phyloP scores from a whole-genome alignment of 164 flowering plant genomes.

The Magnolia changhungtana region DNA sequence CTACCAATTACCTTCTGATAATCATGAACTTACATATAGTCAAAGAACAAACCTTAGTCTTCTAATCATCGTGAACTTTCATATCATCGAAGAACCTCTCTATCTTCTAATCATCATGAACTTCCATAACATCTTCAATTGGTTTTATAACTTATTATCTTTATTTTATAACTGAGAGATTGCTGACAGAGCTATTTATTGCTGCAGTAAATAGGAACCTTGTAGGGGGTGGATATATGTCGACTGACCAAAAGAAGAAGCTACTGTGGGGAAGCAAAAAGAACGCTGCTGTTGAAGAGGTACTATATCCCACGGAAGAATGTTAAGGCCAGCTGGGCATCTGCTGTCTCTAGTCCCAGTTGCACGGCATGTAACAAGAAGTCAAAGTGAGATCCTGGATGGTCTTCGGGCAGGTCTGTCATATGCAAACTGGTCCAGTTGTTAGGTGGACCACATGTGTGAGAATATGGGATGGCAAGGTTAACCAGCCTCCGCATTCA shows the following conservation, averaged over 20 bases:
- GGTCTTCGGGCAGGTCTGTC: no score
- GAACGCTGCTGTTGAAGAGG: constrained; percentile 71
- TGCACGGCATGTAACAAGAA: neutral
- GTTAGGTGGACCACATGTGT: neutral
- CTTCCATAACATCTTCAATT: no score
- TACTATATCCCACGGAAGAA: constrained; percentile 14
- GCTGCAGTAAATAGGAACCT: constrained; percentile 63
- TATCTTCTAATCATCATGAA: no score
- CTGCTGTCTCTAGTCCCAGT: neutral
- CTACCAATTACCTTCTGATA: no score
- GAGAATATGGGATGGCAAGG: neutral
- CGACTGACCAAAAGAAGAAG: constrained; percentile 95
- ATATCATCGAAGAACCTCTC: no score
- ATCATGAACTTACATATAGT: no score
- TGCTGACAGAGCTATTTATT: neutral
- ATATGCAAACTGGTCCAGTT: neutral
- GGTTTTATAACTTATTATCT: neutral
- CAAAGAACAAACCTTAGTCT: no score
- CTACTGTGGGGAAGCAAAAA: constrained; percentile 92
- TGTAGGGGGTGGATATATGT: constrained; percentile 64
- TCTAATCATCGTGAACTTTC: no score
- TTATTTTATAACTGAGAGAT: neutral
- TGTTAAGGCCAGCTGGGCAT: neutral
- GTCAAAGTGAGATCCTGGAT: neutral
- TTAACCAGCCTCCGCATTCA: neutral